phyloP scores from a whole-genome alignment of 192 early-diverging fungal genomes.

The Dimargaris cristalligena region DNA sequence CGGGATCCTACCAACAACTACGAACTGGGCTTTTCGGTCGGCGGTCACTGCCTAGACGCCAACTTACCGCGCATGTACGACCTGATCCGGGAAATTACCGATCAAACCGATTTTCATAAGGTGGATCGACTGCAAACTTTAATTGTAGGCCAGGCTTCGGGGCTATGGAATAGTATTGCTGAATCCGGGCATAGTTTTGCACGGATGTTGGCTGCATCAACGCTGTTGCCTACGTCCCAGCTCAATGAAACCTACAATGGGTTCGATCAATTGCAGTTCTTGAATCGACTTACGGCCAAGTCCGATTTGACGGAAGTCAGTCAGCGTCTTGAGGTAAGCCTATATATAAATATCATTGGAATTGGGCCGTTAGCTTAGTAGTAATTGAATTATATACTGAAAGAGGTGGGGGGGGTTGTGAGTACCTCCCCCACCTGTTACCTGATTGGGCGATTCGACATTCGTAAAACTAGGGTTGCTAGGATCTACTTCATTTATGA shows the following conservation, averaged over 20 bases:
- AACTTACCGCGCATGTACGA: slow-evolving; percentile 59
- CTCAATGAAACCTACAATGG: slow-evolving; percentile 33
- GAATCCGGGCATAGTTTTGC: slow-evolving; percentile 72
- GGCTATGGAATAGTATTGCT: slow-evolving; percentile 62
- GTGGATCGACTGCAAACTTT: slow-evolving; percentile 56
- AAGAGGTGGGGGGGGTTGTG: slow-evolving; percentile 15
- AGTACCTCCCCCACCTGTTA: not conserved
- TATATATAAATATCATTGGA: slow-evolving; percentile 26
- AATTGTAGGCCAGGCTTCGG: slow-evolving; percentile 49
- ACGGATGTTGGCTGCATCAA: slow-evolving; percentile 46
- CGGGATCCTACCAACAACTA: slow-evolving; percentile 39
- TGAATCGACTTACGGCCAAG: slow-evolving; percentile 48
- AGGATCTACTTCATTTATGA: too few species aligned
- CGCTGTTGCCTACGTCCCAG: slow-evolving; percentile 33
- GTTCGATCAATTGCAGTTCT: slow-evolving; percentile 57
- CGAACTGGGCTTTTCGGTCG: slow-evolving; percentile 44
- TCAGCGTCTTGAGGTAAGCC: slow-evolving; percentile 37
- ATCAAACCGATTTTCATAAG: slow-evolving; percentile 53
- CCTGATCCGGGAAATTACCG: slow-evolving; percentile 51
- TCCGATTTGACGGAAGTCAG: slow-evolving; percentile 45
- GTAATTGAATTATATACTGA: slow-evolving; percentile 22
- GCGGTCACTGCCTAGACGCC: slow-evolving; percentile 49
- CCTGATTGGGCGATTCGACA: too few species aligned
- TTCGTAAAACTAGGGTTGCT: too few species aligned
- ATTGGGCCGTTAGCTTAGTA: slow-evolving; percentile 21